Conservation (phyloP, 1,284 basidiomycete species). For the Waitea zeae region DNA sequence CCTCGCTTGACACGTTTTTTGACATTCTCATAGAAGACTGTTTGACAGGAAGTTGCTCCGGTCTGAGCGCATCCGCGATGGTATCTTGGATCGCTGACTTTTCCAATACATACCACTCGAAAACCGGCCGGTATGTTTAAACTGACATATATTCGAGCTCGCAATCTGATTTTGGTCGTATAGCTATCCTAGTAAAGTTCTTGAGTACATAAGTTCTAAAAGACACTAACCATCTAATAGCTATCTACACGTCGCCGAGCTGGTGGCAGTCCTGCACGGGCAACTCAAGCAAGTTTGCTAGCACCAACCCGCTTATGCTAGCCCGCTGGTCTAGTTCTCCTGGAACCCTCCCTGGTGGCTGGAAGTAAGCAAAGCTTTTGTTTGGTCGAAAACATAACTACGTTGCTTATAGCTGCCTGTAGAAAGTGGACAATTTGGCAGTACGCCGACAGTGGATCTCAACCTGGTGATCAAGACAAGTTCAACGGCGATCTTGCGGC, state of each 20-base stretch:
- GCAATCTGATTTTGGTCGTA: no score
- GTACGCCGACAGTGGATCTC: slow-evolving; percentile 30
- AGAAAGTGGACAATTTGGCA: slow-evolving; percentile 53
- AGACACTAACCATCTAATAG: no score
- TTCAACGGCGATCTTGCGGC: slow-evolving; percentile 6
- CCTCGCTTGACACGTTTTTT: slow-evolving; percentile 1
- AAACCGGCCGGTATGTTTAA: slow-evolving; percentile 24
- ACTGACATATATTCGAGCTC: no score
- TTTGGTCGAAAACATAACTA: background rate
- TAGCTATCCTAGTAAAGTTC: no score
- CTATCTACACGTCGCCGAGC: slow-evolving; percentile 45
- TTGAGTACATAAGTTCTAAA: no score
- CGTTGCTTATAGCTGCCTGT: background rate
- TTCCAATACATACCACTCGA: slow-evolving; percentile 38
- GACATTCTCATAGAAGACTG: slow-evolving; percentile 19
- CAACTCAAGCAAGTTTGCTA: slow-evolving; percentile 29
- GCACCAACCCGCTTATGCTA: slow-evolving; percentile 39
- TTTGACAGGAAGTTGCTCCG: slow-evolving; percentile 37
- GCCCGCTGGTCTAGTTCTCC: slow-evolving; percentile 30
- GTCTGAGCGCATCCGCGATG: slow-evolving; percentile 33
- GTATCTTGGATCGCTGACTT: slow-evolving; percentile 46
- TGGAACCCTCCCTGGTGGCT: slow-evolving; percentile 38
- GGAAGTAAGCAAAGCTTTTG: slow-evolving; percentile 16
- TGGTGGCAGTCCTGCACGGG: slow-evolving; percentile 58
- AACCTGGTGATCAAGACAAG: slow-evolving; percentile 29